These are phyloP conservation scores for Mycosphaerelloides madeirae DNA, from an alignment of 2,329 filamentous ascomycete genomes.

Conservation along the genomic window DNA sequence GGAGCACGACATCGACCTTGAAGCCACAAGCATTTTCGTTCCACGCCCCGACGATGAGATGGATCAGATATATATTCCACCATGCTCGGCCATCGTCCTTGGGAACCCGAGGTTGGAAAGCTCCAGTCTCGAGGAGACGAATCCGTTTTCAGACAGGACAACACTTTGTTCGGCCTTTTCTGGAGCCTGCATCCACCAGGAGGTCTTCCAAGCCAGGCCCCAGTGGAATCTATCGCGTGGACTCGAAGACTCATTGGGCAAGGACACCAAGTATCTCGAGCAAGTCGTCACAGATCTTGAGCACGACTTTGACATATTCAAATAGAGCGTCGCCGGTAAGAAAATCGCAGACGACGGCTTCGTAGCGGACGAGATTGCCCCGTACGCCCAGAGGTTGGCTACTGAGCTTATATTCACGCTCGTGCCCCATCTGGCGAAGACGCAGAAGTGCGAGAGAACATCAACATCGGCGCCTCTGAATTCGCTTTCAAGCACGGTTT, in stretches of 20 bases:
- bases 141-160: not conserved
- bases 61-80: not conserved
- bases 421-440: constrained; percentile 2
- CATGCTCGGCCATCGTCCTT: not conserved
- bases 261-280: not conserved
- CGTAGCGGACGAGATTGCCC: not conserved
- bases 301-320: not conserved
- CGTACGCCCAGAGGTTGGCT: not conserved
- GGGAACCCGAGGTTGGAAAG: not conserved
- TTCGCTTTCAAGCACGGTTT: not conserved
- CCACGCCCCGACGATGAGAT: not conserved
- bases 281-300: not conserved
- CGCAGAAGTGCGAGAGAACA: too few species aligned
- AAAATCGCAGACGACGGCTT: constrained; percentile 2
- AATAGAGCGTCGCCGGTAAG: not conserved
- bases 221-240: not conserved
- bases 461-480: too few species aligned
- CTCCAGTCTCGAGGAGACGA: not conserved
- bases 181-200: not conserved
- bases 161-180: not conserved
- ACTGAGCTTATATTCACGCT: not conserved
- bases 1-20: not conserved
- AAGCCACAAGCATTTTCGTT: not conserved
- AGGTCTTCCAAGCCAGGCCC: not conserved
- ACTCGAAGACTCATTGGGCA: not conserved